These are phyloP conservation scores for Aureobasidium leucospermi DNA, from an alignment of 2,329 filamentous ascomycete genomes.

Conservation along the genomic window DNA sequence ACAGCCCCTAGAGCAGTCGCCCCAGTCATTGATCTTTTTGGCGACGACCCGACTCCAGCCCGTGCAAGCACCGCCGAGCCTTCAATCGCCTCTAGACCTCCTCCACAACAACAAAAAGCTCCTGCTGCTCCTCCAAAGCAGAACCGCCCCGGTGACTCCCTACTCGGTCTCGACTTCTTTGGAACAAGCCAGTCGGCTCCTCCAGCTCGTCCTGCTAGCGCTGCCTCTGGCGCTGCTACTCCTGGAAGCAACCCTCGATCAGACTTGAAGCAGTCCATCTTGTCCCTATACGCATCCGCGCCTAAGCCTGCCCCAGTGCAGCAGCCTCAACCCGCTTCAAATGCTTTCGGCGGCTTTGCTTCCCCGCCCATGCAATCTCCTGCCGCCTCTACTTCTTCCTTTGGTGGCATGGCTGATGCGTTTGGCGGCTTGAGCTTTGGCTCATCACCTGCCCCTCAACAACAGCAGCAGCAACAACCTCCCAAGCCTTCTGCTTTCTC, in stretches of 20 bases:
- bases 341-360: constrained; percentile 56
- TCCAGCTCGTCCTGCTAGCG: constrained; percentile 72
- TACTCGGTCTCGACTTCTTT: constrained; percentile 89
- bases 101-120: constrained; percentile 23
- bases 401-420: constrained; percentile 69
- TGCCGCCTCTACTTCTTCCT: constrained; percentile 40
- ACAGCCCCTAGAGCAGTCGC: constrained; percentile 17
- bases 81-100: constrained; percentile 58
- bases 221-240: constrained; percentile 54
- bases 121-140: constrained; percentile 39
- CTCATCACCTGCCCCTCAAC: constrained; percentile 29
- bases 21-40: constrained; percentile 68
- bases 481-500: constrained; percentile 59
- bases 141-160: constrained; percentile 72
- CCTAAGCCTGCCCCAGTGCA: constrained; percentile 65
- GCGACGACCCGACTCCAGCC: constrained; percentile 57
- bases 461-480: constrained; percentile 33
- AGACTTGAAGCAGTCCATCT: constrained; percentile 92
- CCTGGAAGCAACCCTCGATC: constrained; percentile 66
- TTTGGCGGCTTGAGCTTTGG: constrained; percentile 62
- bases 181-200: constrained; percentile 62
- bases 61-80: constrained; percentile 71
- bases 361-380: constrained; percentile 44
- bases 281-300: constrained; percentile 84
- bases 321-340: constrained; percentile 38